These are phyloP conservation scores for Lolium perenne DNA, from an alignment of 176 grass and related monocot species.

Conservation along the genomic window DNA sequence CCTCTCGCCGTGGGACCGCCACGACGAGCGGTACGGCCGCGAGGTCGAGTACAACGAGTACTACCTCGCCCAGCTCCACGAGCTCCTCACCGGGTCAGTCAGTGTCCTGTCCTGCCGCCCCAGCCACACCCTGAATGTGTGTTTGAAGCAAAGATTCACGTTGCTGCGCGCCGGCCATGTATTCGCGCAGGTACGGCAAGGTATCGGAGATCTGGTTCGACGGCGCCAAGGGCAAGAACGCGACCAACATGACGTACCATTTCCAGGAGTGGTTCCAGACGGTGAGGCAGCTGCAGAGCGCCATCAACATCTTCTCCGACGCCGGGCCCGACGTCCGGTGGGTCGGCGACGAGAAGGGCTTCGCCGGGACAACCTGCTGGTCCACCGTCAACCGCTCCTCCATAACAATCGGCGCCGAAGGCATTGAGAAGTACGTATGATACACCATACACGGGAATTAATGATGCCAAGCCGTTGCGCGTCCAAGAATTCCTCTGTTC, in stretches of 20 bases:
- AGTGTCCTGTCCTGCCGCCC: background rate
- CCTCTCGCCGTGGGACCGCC: conserved; percentile 94
- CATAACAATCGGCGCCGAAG: conserved; percentile 80
- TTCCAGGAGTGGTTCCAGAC: conserved; percentile 91
- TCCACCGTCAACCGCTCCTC: conserved; percentile 76
- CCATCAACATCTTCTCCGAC: conserved; percentile 96
- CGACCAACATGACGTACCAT: conserved; percentile 86
- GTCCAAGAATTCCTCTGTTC: background rate
- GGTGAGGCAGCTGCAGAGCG: conserved; percentile 77
- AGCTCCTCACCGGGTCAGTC: conserved; percentile 77
- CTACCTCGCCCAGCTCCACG: conserved; percentile 85
- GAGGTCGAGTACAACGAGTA: conserved; percentile 90
- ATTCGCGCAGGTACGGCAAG: conserved; percentile 69
- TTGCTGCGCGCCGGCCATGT: background rate
- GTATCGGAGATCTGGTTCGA: conserved; percentile 98
- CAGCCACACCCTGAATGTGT: too few species aligned
- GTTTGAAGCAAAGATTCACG: background rate
- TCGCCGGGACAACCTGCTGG: conserved; percentile 83
- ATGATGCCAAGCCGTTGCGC: too few species aligned
- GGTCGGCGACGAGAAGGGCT: conserved; percentile 92
- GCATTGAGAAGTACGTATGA: conserved; percentile 55
- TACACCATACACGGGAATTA: background rate
- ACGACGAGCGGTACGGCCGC: conserved; percentile 69
- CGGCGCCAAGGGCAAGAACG: conserved; percentile 83
- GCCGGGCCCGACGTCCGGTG: conserved; percentile 86